phyloP scores from a whole-genome alignment of 257 asterid species.

The Solanum etuberosum region DNA sequence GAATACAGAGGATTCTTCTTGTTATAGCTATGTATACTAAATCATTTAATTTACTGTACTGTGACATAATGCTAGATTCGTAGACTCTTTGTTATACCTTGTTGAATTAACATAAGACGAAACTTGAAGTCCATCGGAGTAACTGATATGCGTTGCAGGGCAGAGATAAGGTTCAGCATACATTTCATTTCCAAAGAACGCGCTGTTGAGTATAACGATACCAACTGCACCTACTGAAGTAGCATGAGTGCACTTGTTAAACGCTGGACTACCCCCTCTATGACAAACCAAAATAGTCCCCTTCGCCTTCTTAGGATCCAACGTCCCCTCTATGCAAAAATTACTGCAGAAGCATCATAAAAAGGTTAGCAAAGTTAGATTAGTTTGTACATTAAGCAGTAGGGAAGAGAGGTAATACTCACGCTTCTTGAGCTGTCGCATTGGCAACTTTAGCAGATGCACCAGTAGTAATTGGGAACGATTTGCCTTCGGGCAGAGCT shows the following conservation, averaged over 20 bases:
- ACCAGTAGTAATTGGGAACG: slow-evolving; percentile 41
- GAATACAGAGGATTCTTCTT: not conserved
- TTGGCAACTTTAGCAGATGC: slow-evolving; percentile 36
- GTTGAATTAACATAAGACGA: slow-evolving; percentile 36
- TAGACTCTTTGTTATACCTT: slow-evolving; percentile 25
- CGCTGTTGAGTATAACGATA: slow-evolving; percentile 63
- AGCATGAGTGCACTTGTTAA: slow-evolving; percentile 75
- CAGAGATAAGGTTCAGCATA: slow-evolving; percentile 79
- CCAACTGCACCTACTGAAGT: slow-evolving; percentile 79
- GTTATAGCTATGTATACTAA: not conserved
- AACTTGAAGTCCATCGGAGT: slow-evolving; percentile 58
- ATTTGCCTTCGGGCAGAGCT: slow-evolving; percentile 26
- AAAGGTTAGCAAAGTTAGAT: not conserved
- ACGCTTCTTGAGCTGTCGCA: slow-evolving; percentile 55
- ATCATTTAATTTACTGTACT: not conserved
- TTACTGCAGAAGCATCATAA: slow-evolving; percentile 21
- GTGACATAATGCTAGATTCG: not conserved
- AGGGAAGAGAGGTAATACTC: slow-evolving; percentile 10
- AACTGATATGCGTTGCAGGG: slow-evolving; percentile 77
- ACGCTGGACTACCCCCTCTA: slow-evolving; percentile 58
- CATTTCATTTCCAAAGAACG: slow-evolving; percentile 61
- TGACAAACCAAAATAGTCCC: slow-evolving; percentile 82
- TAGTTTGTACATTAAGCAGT: not conserved
- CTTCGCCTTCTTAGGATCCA: slow-evolving; percentile 64
- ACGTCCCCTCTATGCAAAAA: slow-evolving; percentile 56